phyloP scores from a whole-genome alignment of 2,329 filamentous ascomycete genomes.

The Fusarium sp. region DNA sequence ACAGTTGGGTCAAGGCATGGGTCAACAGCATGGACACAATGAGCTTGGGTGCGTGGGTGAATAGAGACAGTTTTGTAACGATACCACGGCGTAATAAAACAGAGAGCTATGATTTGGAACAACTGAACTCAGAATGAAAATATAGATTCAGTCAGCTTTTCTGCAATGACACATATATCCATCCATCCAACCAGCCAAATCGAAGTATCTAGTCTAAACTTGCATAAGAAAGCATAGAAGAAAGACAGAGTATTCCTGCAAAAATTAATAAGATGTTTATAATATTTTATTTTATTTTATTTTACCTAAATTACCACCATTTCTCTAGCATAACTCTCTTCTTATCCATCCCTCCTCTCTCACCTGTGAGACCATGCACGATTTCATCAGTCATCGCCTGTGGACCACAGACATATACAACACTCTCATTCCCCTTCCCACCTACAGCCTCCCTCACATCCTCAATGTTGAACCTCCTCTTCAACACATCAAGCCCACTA shows the following conservation, averaged over 20 bases:
- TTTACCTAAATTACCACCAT: slow-evolving; percentile 68
- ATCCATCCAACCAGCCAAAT: too few relatives aligned
- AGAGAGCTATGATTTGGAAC: slow-evolving; percentile 21
- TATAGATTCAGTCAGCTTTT: neutral
- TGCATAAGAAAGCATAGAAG: too few relatives aligned
- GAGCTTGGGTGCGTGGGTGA: slow-evolving; percentile 32
- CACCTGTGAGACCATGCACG: slow-evolving; percentile 62
- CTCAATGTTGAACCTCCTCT: slow-evolving; percentile 59
- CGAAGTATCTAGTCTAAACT: too few relatives aligned
- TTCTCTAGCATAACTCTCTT: slow-evolving; percentile 71
- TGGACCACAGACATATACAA: slow-evolving; percentile 79
- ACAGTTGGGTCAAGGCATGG: neutral
- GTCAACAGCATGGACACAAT: slow-evolving; percentile 18
- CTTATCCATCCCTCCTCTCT: slow-evolving; percentile 59
- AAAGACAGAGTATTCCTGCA: too few relatives aligned
- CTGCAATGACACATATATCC: neutral
- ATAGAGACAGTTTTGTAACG: slow-evolving; percentile 45
- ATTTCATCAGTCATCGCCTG: slow-evolving; percentile 79
- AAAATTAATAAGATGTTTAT: too few relatives aligned
- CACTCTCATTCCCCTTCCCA: slow-evolving; percentile 51
- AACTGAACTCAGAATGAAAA: slow-evolving; percentile 6
- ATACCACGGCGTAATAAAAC: slow-evolving; percentile 50
- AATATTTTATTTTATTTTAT: too few relatives aligned
- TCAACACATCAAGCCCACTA: slow-evolving; percentile 40
- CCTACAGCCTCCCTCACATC: slow-evolving; percentile 61